These are phyloP conservation scores for Phycomyces blakesleeanus DNA, from an alignment of 192 early-diverging fungal genomes.

Conservation along the genomic window DNA sequence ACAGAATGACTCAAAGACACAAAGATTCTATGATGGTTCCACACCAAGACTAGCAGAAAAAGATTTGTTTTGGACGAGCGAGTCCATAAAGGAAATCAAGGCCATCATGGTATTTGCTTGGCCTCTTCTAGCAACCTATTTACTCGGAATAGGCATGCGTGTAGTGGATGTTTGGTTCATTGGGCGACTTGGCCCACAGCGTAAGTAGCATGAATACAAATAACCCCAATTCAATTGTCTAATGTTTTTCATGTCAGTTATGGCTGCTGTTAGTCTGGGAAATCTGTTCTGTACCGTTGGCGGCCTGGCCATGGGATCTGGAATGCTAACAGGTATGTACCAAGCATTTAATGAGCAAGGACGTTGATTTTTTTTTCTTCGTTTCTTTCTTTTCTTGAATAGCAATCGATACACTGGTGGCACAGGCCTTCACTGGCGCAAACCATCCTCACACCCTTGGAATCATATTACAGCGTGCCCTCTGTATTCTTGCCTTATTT, in stretches of 20 bases:
- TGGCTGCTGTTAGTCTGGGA: slow-evolving; percentile 25
- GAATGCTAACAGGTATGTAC: slow-evolving; percentile 28
- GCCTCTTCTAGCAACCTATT: slow-evolving; percentile 21
- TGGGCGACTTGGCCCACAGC: slow-evolving; percentile 15
- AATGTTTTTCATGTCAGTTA: slow-evolving; percentile 4
- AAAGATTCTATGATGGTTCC: no score
- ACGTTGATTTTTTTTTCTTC: background rate
- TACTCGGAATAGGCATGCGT: slow-evolving; percentile 11
- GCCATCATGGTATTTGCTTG: slow-evolving; percentile 5
- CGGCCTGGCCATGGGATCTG: slow-evolving; percentile 23
- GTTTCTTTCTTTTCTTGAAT: slow-evolving; percentile 5
- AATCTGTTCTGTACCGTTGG: slow-evolving; percentile 15
- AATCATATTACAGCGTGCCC: slow-evolving; percentile 23
- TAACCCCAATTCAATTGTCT: background rate
- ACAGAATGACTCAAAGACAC: no score
- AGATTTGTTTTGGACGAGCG: no score
- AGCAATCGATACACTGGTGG: slow-evolving; percentile 29
- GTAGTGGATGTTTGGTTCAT: slow-evolving; percentile 24
- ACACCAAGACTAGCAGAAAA: no score
- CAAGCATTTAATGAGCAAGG: background rate
- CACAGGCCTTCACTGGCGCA: slow-evolving; percentile 30
- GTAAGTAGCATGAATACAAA: background rate
- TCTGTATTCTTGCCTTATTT: slow-evolving; percentile 15
- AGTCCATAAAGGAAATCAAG: background rate
- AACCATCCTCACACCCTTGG: slow-evolving; percentile 17